A percentile compares a stretch with the other conserved stretches of the same genome.
phyloP scores from a whole-genome alignment of 225 moss, liverwort and hornwort species.

The Ulota crispa region DNA sequence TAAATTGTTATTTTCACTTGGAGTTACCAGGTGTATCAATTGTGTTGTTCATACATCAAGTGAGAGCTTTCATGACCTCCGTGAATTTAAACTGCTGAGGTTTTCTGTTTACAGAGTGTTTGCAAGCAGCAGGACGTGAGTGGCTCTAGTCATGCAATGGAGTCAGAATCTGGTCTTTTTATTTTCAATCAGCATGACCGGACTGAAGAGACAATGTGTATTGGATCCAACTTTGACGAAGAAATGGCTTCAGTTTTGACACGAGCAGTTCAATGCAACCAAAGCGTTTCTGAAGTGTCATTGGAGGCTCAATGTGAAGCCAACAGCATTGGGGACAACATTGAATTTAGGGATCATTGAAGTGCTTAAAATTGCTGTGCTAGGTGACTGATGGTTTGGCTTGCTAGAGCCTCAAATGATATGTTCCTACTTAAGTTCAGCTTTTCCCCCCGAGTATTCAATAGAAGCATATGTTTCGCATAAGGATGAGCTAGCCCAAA shows the following conservation, averaged over 20 bases:
- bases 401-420: too few species aligned
- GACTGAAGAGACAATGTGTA: neutral
- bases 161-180: neutral
- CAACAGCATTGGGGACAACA: too few species aligned
- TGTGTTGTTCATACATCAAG: constrained; percentile 6
- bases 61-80: constrained; percentile 1
- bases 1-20: constrained; percentile 21
- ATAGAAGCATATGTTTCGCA: too few species aligned
- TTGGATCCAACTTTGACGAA: neutral
- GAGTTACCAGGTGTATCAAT: constrained; percentile 24
- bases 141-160: neutral
- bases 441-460: too few species aligned
- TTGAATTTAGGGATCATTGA: too few species aligned
- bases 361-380: too few species aligned
- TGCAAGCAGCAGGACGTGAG: neutral
- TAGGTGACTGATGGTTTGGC: too few species aligned
- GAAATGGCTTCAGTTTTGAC: neutral
- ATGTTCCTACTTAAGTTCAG: too few species aligned
- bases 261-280: neutral
- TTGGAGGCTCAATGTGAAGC: too few species aligned
- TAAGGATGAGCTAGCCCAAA: too few species aligned
- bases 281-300: too few species aligned
- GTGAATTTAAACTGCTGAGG: constrained; percentile 9
- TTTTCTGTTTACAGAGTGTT: neutral
- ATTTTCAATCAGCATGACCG: neutral